phyloP scores from a whole-genome alignment of 2,329 filamentous ascomycete species.

The Alternaria novae-zelandiae region DNA sequence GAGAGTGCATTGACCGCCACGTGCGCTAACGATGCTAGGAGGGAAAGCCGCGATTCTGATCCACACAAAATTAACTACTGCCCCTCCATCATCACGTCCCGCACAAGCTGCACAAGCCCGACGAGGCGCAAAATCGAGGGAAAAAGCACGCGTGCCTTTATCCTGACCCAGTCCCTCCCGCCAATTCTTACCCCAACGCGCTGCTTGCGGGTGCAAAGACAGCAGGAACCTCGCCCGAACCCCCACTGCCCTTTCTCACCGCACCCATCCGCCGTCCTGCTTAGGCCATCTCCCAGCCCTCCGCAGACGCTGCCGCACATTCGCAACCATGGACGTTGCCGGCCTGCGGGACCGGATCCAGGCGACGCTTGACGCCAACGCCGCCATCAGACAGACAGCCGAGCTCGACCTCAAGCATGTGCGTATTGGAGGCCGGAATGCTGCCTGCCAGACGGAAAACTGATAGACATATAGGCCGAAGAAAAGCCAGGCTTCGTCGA shows the following conservation, averaged over 20 bases:
- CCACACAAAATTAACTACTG: conserved; percentile 24
- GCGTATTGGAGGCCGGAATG: conserved; percentile 43
- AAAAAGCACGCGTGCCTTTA: conserved; percentile 21
- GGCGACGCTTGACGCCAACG: conserved; percentile 76
- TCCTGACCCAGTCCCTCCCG: conserved; percentile 11
- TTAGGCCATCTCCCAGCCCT: conserved; percentile 14
- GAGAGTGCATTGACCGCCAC: conserved; percentile 17
- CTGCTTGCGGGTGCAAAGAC: conserved; percentile 22
- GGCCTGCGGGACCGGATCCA: conserved; percentile 77
- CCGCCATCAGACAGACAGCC: conserved; percentile 76
- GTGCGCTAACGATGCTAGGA: conserved; percentile 19
- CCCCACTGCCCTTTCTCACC: conserved; percentile 28
- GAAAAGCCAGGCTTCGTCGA: conserved; percentile 88
- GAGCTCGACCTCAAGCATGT: conserved; percentile 85
- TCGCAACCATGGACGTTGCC: conserved; percentile 71
- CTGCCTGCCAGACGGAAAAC: conserved; percentile 21
- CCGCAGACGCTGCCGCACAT: conserved; percentile 12
- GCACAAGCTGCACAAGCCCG: conserved; percentile 37
- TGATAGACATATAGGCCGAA: conserved; percentile 71
- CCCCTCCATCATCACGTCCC: conserved; percentile 25
- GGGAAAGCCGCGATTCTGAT: conserved; percentile 21
- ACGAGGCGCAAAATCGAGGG: conserved; percentile 29
- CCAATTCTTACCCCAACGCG: conserved; percentile 16
- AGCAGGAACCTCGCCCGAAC: conserved; percentile 17
- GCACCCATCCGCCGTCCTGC: conserved; percentile 19